A percentile compares a stretch with the other conserved stretches of the same genome.
Conservation (phyloP, 345 rosid species). For the Lagerstroemia speciosa region DNA sequence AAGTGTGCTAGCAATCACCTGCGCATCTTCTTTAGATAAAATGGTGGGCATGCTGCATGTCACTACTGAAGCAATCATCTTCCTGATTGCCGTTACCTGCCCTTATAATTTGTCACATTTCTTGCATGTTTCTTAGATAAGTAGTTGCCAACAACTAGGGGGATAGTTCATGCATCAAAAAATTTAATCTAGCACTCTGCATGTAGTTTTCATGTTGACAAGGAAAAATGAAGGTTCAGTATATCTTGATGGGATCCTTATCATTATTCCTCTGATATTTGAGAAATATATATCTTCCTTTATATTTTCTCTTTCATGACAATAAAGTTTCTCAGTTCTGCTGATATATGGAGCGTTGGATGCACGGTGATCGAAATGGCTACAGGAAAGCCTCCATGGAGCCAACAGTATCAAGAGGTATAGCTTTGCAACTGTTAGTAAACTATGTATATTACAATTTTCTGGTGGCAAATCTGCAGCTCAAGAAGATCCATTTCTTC, state of each 20-base stretch:
- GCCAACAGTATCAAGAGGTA: conserved; percentile 94
- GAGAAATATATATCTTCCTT: neutral
- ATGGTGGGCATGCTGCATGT: neutral
- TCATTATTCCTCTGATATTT: neutral
- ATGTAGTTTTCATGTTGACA: neutral
- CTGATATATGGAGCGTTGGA: conserved; percentile 94
- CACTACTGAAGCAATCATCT: neutral
- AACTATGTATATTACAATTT: neutral
- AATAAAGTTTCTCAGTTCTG: conserved; percentile 49
- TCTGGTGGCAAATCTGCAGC: conserved; percentile 11
- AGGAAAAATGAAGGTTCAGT: neutral
- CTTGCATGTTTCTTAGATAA: neutral
- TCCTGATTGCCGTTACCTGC: neutral
- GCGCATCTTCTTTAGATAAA: neutral
- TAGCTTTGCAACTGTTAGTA: conserved; percentile 3
- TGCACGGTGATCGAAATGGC: conserved; percentile 99
- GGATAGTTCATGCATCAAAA: neutral
- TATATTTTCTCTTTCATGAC: conserved; percentile 1
- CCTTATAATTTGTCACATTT: neutral
- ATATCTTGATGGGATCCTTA: neutral
- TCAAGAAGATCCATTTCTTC: conserved; percentile 12
- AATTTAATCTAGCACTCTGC: neutral
- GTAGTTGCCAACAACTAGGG: neutral
- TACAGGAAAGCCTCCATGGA: conserved; percentile 97
- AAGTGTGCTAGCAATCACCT: neutral